Evolutionary conservation across 2,329 filamentous ascomycete species (phyloP), one percentile per base, ranked within the genome.

Genomic region (Trichoderma polysporum): DNA sequence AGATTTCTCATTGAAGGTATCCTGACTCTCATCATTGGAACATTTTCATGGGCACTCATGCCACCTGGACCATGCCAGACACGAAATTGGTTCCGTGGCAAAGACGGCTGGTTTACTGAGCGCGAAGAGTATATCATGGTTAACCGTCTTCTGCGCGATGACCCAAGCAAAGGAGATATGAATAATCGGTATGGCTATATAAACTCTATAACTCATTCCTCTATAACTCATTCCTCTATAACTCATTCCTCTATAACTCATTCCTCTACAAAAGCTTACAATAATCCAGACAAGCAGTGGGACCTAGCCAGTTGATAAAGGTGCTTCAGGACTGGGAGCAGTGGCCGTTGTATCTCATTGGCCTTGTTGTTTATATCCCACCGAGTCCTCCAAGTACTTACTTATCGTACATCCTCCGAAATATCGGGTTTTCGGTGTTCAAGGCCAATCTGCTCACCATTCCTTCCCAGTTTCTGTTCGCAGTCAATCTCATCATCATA

Each of bases 101-200:
- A 81, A 37, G 49, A 71, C n/a, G 80, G 83, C 4, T 88, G 86
- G 86, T 88, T 88, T 75, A 83, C 74, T n/a, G 81, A 83, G 59
- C 80, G 72, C 12, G 85, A 87, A 69, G 82, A 86, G 67, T 75
- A 77, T 39, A 88, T 88, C 61, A 80, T 88, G 19, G 85, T 88
- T n/a, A 89, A 88, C 66, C 80, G 88, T 0, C 73, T 81, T 2
- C 72, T 80, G 12, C 82, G 86, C 2, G 86, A 89, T 53, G 86
- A 88, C 65, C 86, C 85, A 0, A 80, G 79, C 19, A 86, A 75
- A 54, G 70, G 70, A 41, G 81, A 82, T 58, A 87, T 88, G 83
- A 84, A 87, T 71, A 88, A 87, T 66, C 81, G 85, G 6, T 75
- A 74, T 19, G 70, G 47, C 13, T 0, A 3, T 1, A 3, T 12